A percentile compares a stretch with the other conserved stretches of the same genome.
phyloP scores from a whole-genome alignment of 768 basidiomycete genomes.

The Calvatia gigantea region DNA sequence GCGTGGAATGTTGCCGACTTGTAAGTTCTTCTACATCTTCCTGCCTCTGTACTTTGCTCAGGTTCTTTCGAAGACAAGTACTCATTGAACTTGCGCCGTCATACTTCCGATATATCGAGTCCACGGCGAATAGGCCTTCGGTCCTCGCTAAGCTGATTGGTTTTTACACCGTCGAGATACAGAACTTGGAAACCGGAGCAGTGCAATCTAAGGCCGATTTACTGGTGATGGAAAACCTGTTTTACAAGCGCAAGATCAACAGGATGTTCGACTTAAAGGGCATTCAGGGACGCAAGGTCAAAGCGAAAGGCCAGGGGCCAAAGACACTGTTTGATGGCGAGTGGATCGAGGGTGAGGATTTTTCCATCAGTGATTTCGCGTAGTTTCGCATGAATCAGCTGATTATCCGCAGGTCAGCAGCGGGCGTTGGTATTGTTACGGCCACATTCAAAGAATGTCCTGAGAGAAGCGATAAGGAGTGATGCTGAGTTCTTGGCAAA shows the following conservation, averaged over 20 bases:
- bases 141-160: constrained; percentile 78
- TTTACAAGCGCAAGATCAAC: constrained; percentile 62
- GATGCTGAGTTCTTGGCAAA: constrained; percentile 73
- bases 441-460: constrained; percentile 69
- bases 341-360: constrained; percentile 69
- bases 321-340: constrained; percentile 78
- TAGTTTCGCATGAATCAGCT: not conserved
- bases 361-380: too few relatives aligned
- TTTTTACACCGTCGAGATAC: constrained; percentile 76
- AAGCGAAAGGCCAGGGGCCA: constrained; percentile 36
- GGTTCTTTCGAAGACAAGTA: constrained; percentile 52
- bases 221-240: constrained; percentile 84
- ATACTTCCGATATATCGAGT: constrained; percentile 77
- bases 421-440: constrained; percentile 60
- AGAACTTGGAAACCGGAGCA: constrained; percentile 65
- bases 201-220: constrained; percentile 70
- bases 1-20: constrained; percentile 86
- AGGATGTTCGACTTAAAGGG: constrained; percentile 84
- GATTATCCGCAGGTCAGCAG: constrained; percentile 50
- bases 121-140: constrained; percentile 61
- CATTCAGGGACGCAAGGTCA: constrained; percentile 74
- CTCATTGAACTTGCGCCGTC: constrained; percentile 73
- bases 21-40: constrained; percentile 39
- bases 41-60: not conserved
- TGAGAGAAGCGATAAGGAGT: constrained; percentile 62